Evolutionary conservation across 202 grass and related monocot genomes (phyloP).

Genomic region (Miscanthus sacchariflorus): DNA sequence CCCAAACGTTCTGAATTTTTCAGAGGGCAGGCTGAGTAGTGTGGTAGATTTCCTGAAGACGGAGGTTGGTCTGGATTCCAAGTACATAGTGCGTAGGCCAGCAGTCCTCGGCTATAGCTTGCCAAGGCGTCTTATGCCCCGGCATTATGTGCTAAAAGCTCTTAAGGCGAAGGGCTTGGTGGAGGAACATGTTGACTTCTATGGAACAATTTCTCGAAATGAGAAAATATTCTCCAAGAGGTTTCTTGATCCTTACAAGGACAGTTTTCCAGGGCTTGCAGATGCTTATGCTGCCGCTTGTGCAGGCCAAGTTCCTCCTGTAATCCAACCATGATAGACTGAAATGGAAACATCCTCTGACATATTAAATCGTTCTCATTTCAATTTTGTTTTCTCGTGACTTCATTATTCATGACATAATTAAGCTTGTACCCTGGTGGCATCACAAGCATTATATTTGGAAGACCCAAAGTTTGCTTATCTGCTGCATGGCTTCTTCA

Average conservation of each 20-base stretch:
- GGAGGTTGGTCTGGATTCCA: too few relatives aligned
- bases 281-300: neutral
- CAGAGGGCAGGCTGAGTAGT: too few relatives aligned
- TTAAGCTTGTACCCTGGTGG: neutral
- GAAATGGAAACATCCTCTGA: neutral
- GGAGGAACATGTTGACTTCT: slow-evolving; percentile 14
- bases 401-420: neutral
- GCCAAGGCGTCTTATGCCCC: slow-evolving; percentile 30
- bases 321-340: neutral
- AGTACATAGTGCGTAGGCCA: neutral
- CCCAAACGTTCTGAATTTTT: too few relatives aligned
- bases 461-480: neutral
- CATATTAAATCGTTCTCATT: neutral
- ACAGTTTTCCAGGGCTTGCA: slow-evolving; percentile 13
- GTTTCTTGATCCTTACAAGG: slow-evolving; percentile 11
- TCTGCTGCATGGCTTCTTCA: neutral
- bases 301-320: slow-evolving; percentile 2
- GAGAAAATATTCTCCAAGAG: slow-evolving; percentile 25
- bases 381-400: neutral
- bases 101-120: slow-evolving; percentile 1
- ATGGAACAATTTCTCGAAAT: fast-evolving
- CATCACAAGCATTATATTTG: too few relatives aligned
- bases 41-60: too few relatives aligned
- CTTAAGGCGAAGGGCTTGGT: slow-evolving; percentile 46
- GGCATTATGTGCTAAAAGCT: slow-evolving; percentile 39